Percentiles rank a stretch among this genome's conserved stretches.
These are phyloP conservation scores for Venturia effusa DNA, from an alignment of 2,329 filamentous ascomycete genomes.

Conservation along the genomic window DNA sequence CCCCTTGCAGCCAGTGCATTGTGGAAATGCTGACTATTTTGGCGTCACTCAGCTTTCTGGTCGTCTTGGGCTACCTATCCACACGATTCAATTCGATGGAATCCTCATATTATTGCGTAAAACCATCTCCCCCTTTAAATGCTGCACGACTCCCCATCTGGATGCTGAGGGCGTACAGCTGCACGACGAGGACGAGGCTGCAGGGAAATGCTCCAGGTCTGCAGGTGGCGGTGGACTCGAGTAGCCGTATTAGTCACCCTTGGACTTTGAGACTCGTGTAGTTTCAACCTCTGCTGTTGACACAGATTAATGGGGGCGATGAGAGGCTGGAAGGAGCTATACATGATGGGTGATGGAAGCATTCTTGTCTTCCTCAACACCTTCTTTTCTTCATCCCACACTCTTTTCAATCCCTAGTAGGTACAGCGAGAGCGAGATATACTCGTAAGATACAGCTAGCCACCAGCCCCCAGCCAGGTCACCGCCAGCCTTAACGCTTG, in stretches of 20 bases:
- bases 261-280: neutral
- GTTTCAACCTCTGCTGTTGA: neutral
- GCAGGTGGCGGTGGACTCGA: too few species aligned
- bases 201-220: too few species aligned
- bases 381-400: neutral
- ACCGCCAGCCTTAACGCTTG: neutral
- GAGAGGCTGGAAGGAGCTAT: neutral
- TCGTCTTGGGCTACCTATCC: too few species aligned
- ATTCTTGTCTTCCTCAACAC: neutral
- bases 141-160: neutral
- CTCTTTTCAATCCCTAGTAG: neutral
- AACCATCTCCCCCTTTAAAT: too few species aligned
- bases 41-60: neutral
- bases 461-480: constrained; percentile 19
- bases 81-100: neutral
- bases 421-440: too few species aligned
- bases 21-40: neutral
- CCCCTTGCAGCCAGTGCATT: neutral
- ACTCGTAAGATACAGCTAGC: neutral
- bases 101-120: too few species aligned
- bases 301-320: neutral
- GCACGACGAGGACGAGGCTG: too few species aligned
- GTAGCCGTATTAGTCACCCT: too few species aligned
- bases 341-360: neutral
- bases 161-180: too few species aligned